These are phyloP conservation scores for Macaranga tanarius DNA, from an alignment of 441 rosid species.

Conservation along the genomic window DNA sequence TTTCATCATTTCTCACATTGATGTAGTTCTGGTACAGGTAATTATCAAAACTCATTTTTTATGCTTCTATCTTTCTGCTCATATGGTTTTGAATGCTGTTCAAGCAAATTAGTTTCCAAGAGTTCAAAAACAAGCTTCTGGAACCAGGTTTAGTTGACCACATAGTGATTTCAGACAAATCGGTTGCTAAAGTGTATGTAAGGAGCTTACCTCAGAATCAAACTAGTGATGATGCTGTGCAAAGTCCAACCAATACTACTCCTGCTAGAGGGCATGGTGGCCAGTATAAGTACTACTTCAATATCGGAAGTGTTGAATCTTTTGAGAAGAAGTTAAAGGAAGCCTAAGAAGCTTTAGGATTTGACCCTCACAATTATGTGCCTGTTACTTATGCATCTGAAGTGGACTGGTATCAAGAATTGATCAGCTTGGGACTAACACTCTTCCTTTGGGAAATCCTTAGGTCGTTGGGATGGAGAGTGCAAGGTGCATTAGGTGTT, in stretches of 20 bases:
- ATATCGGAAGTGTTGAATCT: constrained; percentile 63
- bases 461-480: constrained; percentile 47
- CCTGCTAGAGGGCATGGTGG: constrained; percentile 35
- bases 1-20: not conserved
- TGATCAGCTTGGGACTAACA: constrained; percentile 56
- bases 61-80: not conserved
- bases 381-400: constrained; percentile 57
- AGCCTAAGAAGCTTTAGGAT: constrained; percentile 60
- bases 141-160: constrained; percentile 66
- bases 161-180: constrained; percentile 59
- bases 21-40: not conserved
- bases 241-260: constrained; percentile 29
- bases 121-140: constrained; percentile 68
- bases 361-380: constrained; percentile 53
- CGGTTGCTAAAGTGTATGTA: constrained; percentile 66
- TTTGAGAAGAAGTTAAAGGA: constrained; percentile 75
- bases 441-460: constrained; percentile 48
- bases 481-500: constrained; percentile 58
- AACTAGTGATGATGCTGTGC: constrained; percentile 34
- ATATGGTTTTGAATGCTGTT: constrained; percentile 4
- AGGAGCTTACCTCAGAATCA: constrained; percentile 34
- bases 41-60: not conserved
- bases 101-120: constrained; percentile 69
- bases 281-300: constrained; percentile 56
- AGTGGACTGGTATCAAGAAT: constrained; percentile 50